Conservation (phyloP, 2,329 filamentous ascomycete genomes). For the Didymella glomerata region DNA sequence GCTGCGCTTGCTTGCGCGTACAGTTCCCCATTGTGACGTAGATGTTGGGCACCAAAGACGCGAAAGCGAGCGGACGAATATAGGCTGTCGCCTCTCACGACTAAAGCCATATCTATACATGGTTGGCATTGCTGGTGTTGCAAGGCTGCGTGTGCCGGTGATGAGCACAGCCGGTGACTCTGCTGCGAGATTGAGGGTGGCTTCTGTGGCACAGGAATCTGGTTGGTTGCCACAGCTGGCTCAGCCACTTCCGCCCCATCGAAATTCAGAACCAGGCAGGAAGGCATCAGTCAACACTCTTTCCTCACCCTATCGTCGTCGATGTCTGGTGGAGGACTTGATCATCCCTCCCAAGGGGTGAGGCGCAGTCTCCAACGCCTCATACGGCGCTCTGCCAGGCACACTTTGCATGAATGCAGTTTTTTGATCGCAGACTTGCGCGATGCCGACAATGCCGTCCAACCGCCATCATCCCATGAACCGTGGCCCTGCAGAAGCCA, state of each 20-base stretch:
- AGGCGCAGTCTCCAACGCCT: slow-evolving; percentile 36
- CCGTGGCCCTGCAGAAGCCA: slow-evolving; percentile 43
- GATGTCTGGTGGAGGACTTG: slow-evolving; percentile 18
- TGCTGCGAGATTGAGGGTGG: slow-evolving; percentile 24
- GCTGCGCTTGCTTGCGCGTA: slow-evolving; percentile 38
- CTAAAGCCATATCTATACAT: slow-evolving; percentile 35
- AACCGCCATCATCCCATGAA: slow-evolving; percentile 22
- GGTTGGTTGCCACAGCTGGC: slow-evolving; percentile 27
- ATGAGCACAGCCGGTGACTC: slow-evolving; percentile 29
- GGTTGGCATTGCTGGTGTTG: slow-evolving; percentile 32
- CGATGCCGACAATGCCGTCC: slow-evolving; percentile 10
- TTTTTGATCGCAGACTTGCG: slow-evolving; percentile 4
- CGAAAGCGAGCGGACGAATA: slow-evolving; percentile 38
- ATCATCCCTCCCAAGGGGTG: slow-evolving; percentile 29
- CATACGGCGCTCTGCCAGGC: slow-evolving; percentile 28
- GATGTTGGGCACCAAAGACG: slow-evolving; percentile 27
- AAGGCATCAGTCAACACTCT: slow-evolving; percentile 27
- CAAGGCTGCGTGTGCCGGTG: slow-evolving; percentile 41
- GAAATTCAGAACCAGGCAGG: neutral
- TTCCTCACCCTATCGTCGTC: slow-evolving; percentile 31
- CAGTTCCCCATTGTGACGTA: slow-evolving; percentile 45
- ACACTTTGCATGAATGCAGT: slow-evolving; percentile 18
- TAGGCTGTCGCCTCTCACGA: slow-evolving; percentile 22
- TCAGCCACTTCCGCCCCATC: neutral
- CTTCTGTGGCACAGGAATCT: slow-evolving; percentile 26